These are phyloP conservation scores for button mushroom (Agaricus bisporus) DNA, from an alignment of 768 basidiomycete species.

Conservation along the genomic window DNA sequence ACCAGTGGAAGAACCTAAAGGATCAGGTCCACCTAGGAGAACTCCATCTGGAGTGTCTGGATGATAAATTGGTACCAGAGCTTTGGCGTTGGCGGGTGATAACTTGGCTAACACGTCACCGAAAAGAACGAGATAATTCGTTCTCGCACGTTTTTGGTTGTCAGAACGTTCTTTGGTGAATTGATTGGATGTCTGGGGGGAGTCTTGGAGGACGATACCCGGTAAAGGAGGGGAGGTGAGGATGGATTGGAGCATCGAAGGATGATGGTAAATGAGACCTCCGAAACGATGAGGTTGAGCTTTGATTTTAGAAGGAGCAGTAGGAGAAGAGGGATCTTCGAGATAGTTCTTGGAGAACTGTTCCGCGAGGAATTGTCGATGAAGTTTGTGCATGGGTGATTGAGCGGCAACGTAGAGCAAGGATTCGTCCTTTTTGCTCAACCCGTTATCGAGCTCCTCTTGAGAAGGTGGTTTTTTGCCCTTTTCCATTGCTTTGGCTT, in stretches of 20 bases:
- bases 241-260: constrained; percentile 46
- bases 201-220: constrained; percentile 47
- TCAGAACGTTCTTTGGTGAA: no score
- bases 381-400: constrained; percentile 14
- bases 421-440: constrained; percentile 14
- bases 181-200: no score
- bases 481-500: neutral
- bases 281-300: constrained; percentile 60
- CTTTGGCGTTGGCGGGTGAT: neutral
- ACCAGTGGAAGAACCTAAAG: no score
- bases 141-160: no score
- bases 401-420: constrained; percentile 19
- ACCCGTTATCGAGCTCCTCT: neutral
- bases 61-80: neutral
- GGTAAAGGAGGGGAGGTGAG: constrained; percentile 47
- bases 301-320: constrained; percentile 34
- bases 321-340: constrained; percentile 8
- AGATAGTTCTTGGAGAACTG: constrained; percentile 18
- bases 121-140: neutral
- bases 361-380: constrained; percentile 35
- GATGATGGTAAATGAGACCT: constrained; percentile 55
- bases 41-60: neutral
- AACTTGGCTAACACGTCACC: constrained; percentile 7
- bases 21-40: neutral
- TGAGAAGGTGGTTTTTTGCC: neutral